Percentiles rank a stretch among this genome's conserved stretches.
These are phyloP conservation scores for Climacium dendroides DNA, from an alignment of 225 moss, liverwort and hornwort species.

Conservation along the genomic window DNA sequence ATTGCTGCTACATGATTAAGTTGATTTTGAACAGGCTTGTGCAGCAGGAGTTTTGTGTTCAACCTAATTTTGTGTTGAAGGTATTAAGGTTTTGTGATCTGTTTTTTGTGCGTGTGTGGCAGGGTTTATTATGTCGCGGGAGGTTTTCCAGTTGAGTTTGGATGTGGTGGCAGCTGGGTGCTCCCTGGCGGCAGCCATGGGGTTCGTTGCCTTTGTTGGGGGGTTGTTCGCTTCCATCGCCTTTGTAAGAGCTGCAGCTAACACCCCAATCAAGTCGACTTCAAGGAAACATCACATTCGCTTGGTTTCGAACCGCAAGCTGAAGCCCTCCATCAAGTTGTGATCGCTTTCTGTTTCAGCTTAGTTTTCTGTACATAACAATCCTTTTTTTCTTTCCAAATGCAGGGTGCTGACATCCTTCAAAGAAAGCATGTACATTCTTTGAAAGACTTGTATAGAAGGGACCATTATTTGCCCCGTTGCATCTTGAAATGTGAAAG, in stretches of 20 bases:
- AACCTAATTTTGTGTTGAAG: not conserved
- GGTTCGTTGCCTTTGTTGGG: slow-evolving; percentile 7
- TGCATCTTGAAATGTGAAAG: not conserved
- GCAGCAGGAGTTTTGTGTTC: not conserved
- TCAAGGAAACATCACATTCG: not conserved
- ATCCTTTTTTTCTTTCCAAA: not conserved
- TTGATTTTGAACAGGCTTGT: not conserved
- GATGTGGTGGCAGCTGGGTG: slow-evolving; percentile 24
- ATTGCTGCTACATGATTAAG: not conserved
- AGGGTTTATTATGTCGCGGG: slow-evolving; percentile 5
- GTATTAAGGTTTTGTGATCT: not conserved
- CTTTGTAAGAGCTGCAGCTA: slow-evolving; percentile 11
- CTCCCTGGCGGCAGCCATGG: slow-evolving; percentile 10
- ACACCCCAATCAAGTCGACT: not conserved
- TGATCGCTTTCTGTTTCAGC: not conserved
- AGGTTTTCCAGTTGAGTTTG: slow-evolving; percentile 7
- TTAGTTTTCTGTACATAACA: not conserved
- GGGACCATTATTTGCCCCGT: too few species aligned
- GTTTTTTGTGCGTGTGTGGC: not conserved
- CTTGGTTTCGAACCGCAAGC: not conserved
- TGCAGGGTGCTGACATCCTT: not conserved
- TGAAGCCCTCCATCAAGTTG: slow-evolving; percentile 12
- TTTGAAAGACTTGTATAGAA: not conserved
- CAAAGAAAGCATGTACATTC: not conserved
- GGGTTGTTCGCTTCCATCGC: slow-evolving; percentile 25